These are phyloP conservation scores for Vinca minor DNA, from an alignment of 257 asterid species.

Conservation along the genomic window DNA sequence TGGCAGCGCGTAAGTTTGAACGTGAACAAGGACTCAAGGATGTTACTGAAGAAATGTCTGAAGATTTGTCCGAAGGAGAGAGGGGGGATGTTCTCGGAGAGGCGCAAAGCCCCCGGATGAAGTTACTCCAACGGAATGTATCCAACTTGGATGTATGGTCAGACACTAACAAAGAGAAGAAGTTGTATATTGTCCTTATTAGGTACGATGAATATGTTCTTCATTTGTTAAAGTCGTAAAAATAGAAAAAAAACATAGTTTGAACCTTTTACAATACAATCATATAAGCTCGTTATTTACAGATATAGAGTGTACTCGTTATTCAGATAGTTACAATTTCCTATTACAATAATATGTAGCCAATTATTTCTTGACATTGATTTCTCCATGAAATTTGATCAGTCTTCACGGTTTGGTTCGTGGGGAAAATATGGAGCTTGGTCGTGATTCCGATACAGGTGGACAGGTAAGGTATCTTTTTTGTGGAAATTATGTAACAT, in stretches of 20 bases:
- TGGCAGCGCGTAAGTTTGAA: slow-evolving; percentile 51
- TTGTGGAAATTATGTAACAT: not conserved
- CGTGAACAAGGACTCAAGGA: slow-evolving; percentile 71
- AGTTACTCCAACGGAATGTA: slow-evolving; percentile 35
- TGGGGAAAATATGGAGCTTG: slow-evolving; percentile 92
- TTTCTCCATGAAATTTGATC: slow-evolving; percentile 19
- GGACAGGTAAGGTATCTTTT: slow-evolving; percentile 55
- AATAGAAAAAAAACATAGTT: not conserved
- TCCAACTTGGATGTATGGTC: slow-evolving; percentile 60
- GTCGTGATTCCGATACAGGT: slow-evolving; percentile 86
- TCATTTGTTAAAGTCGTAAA: not conserved
- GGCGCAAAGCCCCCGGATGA: slow-evolving; percentile 41
- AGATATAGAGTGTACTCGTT: not conserved
- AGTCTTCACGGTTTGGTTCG: slow-evolving; percentile 80
- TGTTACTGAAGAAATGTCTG: slow-evolving; percentile 71
- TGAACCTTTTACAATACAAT: not conserved
- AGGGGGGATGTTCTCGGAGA: slow-evolving; percentile 55
- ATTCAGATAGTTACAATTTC: not conserved
- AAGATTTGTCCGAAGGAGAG: slow-evolving; percentile 80
- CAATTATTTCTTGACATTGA: not conserved
- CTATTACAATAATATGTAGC: not conserved
- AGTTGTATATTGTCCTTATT: slow-evolving; percentile 59
- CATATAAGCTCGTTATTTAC: too few species aligned
- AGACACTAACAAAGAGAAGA: slow-evolving; percentile 53
- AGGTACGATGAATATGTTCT: slow-evolving; percentile 30